Base-by-base conservation (phyloP, 2,329 filamentous ascomycete species). In the Alternaria tenuissima region DNA sequence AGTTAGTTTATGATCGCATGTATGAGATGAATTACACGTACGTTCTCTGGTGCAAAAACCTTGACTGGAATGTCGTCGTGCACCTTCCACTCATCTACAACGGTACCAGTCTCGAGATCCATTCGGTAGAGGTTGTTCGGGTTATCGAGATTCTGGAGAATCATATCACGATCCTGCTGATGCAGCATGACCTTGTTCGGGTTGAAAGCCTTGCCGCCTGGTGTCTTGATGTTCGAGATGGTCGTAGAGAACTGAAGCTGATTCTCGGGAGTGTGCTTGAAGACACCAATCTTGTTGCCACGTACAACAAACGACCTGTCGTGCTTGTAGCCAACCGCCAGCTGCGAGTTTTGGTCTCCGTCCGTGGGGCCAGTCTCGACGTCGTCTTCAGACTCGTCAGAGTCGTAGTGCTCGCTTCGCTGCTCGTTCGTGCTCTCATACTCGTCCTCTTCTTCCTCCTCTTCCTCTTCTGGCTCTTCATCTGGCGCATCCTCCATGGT, bases 151-250 rank as follows among this genome's bases (percentile, higher is more conserved):
- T 96, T 94, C 78, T 97, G 94, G 59, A 97, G 80, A 62, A 97
- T 91, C 86, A 97, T 89, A 74, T 96, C 93, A 46, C 89, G 86
- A 80, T 97, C 94, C 77, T 95, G 92, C 30, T 91, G 91, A 75
- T 97, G 94, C 48, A 97, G 84, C 94, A 97, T 97, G 73, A 97
- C 92, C 82, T 97, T 99, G 82, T 92, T 96, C 7, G 95, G 95
- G 63, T 90, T 94, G 82, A 99, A 97, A 0, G 94, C 84, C 54
- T 77, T 77, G 70, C 95, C 95, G 44, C 88, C 87, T 2, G 94
- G 92, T 0, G 94, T 97, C 77, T 93, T 89, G 52, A 99, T 92
- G 80, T 96, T 97, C 62, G 93, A 97, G 72, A 99, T 99, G 66
- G 94, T 98, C 61, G 95, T 99, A 12, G 93, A 93, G 79, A 98